These are phyloP conservation scores for Ustilago trichophora DNA, from an alignment of 1,284 basidiomycete genomes.

Conservation along the genomic window DNA sequence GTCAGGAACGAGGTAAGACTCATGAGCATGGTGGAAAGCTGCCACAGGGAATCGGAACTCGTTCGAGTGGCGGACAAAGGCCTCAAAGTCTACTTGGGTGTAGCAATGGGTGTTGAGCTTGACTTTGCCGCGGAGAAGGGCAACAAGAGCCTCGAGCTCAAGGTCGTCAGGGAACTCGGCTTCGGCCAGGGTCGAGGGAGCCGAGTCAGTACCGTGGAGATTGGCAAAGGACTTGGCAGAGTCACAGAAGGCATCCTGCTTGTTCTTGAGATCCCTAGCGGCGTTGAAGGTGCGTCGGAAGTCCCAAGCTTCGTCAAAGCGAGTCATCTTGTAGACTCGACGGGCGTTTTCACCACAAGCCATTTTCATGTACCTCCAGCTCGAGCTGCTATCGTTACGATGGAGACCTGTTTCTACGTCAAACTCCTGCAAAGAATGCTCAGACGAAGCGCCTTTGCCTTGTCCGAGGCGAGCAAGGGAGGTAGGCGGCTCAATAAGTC, in stretches of 20 bases:
- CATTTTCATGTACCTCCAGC: slow-evolving; percentile 61
- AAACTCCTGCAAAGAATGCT: not conserved
- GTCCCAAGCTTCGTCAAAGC: slow-evolving; percentile 73
- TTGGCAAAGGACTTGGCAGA: slow-evolving; percentile 18
- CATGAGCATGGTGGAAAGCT: slow-evolving; percentile 83
- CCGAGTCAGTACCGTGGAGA: slow-evolving; percentile 62
- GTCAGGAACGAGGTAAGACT: slow-evolving; percentile 83
- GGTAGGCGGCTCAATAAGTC: slow-evolving; percentile 57
- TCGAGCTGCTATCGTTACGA: slow-evolving; percentile 47
- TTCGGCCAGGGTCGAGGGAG: slow-evolving; percentile 74
- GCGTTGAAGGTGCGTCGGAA: slow-evolving; percentile 75
- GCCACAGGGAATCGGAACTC: slow-evolving; percentile 77
- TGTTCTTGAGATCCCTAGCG: slow-evolving; percentile 77
- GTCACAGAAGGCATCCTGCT: slow-evolving; percentile 78
- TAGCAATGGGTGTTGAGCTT: slow-evolving; percentile 69
- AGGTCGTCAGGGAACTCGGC: slow-evolving; percentile 78
- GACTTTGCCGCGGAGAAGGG: slow-evolving; percentile 81
- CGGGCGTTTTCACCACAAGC: slow-evolving; percentile 70
- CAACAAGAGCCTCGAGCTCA: slow-evolving; percentile 85
- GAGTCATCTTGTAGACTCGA: slow-evolving; percentile 69
- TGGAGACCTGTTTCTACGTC: slow-evolving; percentile 42
- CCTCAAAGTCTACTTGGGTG: slow-evolving; percentile 76
- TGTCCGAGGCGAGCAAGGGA: slow-evolving; percentile 51
- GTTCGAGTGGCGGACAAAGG: slow-evolving; percentile 74
- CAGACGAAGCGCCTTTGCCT: slow-evolving; percentile 5